Percentiles rank a stretch among this genome's conserved stretches.
Evolutionary conservation across 1,284 basidiomycete genomes (phyloP).

Genomic region (Stygiomarasmius scandens): DNA sequence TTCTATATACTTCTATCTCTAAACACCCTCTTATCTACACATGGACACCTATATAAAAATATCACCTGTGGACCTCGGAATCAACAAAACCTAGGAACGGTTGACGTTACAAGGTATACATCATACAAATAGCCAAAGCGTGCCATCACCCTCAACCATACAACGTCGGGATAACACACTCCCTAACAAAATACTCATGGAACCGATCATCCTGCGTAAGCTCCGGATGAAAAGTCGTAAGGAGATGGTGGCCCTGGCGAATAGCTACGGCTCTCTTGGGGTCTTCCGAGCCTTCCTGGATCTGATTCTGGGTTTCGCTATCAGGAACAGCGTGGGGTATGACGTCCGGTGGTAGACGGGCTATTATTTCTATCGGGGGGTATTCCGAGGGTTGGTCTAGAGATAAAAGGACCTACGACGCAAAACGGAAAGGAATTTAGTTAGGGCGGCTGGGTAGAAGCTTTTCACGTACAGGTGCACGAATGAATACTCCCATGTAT

Average conservation of each 20-base stretch:
- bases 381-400: constrained; percentile 17
- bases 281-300: constrained; percentile 45
- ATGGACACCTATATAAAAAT: no score
- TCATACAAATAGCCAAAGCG: no score
- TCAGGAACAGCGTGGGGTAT: constrained; percentile 43
- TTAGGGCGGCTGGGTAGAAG: constrained; percentile 14
- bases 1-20: no score
- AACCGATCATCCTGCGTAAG: constrained; percentile 86
- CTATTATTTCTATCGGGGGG: constrained; percentile 60
- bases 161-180: constrained; percentile 50
- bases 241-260: constrained; percentile 81
- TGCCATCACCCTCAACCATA: no score
- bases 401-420: not conserved
- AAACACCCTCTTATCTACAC: no score
- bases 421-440: constrained; percentile 1
- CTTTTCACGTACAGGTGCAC: constrained; percentile 74
- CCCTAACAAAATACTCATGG: constrained; percentile 83
- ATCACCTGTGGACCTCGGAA: no score
- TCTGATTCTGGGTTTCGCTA: constrained; percentile 14
- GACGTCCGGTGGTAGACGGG: constrained; percentile 66
- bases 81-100: no score
- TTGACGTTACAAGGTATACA: no score
- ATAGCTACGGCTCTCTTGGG: constrained; percentile 82
- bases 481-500: constrained; percentile 92
- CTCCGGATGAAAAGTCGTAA: constrained; percentile 95